Conservation (phyloP, 768 basidiomycete species). For the Mycena amicta region DNA sequence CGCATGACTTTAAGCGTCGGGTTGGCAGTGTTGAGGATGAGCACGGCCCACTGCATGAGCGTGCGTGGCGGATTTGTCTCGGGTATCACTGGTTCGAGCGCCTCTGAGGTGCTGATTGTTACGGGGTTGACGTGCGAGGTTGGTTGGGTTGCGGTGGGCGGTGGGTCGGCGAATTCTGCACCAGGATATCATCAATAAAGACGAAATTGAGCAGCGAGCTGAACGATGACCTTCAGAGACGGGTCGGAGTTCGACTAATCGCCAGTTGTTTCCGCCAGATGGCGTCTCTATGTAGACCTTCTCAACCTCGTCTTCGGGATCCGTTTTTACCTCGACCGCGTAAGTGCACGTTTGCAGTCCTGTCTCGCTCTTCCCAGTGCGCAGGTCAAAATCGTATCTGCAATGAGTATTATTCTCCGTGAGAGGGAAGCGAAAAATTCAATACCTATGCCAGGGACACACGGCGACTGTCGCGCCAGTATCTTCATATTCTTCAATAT, state of each 20-base stretch:
- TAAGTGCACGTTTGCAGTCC: slow-evolving; percentile 73
- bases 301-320: slow-evolving; percentile 40
- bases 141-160: slow-evolving; percentile 35
- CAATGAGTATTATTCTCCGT: not conserved
- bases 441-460: slow-evolving; percentile 76
- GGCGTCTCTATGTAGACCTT: slow-evolving; percentile 66
- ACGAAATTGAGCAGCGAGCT: slow-evolving; percentile 1
- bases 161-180: slow-evolving; percentile 70
- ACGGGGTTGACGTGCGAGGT: slow-evolving; percentile 21
- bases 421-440: not conserved
- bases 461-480: slow-evolving; percentile 55
- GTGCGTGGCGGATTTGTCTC: slow-evolving; percentile 55
- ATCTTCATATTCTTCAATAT: slow-evolving; percentile 69
- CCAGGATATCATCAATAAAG: not conserved
- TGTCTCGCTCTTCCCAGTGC: slow-evolving; percentile 69
- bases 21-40: slow-evolving; percentile 75
- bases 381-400: slow-evolving; percentile 76
- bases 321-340: slow-evolving; percentile 50
- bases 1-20: slow-evolving; percentile 71
- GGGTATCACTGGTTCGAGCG: slow-evolving; percentile 55
- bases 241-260: slow-evolving; percentile 66
- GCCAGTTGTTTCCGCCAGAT: slow-evolving; percentile 54
- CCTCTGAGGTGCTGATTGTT: slow-evolving; percentile 4
- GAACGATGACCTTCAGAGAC: slow-evolving; percentile 65
- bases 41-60: slow-evolving; percentile 75